These are phyloP conservation scores for Mycena belliarum DNA, from an alignment of 768 basidiomycete genomes.

Conservation along the genomic window DNA sequence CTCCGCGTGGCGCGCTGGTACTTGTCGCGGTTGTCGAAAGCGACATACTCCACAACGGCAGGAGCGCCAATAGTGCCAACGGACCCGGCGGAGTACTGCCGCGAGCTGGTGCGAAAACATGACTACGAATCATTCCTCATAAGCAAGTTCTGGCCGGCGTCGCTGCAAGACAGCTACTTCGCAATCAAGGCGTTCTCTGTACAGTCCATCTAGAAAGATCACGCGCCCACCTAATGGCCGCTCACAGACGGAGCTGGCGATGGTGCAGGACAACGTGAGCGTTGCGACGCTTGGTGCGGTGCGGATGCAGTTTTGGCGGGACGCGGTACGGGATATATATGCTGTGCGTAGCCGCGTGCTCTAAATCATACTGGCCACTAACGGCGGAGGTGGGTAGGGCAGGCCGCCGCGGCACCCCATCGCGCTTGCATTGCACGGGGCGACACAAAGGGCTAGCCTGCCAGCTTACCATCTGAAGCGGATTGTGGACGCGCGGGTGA, in stretches of 20 bases:
- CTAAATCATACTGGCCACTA: slow-evolving; percentile 6
- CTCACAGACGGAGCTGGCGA: slow-evolving; percentile 68
- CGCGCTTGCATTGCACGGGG: slow-evolving; percentile 67
- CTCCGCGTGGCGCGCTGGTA: slow-evolving; percentile 4
- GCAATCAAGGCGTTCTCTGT: slow-evolving; percentile 86
- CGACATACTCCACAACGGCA: neutral
- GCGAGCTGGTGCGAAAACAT: slow-evolving; percentile 67
- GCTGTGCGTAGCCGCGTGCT: slow-evolving; percentile 45
- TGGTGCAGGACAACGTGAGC: slow-evolving; percentile 74
- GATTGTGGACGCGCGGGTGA: slow-evolving; percentile 82
- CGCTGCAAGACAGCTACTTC: slow-evolving; percentile 66
- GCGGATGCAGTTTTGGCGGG: slow-evolving; percentile 87
- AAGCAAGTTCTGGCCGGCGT: slow-evolving; percentile 71
- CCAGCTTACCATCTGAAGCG: slow-evolving; percentile 79
- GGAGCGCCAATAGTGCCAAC: neutral
- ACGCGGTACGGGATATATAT: slow-evolving; percentile 67
- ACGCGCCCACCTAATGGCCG: no score
- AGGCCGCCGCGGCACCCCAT: slow-evolving; percentile 81
- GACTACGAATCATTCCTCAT: slow-evolving; percentile 81
- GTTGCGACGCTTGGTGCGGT: slow-evolving; percentile 77
- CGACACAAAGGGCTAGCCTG: slow-evolving; percentile 49
- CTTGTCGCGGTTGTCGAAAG: neutral
- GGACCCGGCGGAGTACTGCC: slow-evolving; percentile 64
- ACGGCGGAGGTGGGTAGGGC: slow-evolving; percentile 51
- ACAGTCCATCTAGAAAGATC: slow-evolving; percentile 41